Conservation (phyloP, 768 basidiomycete genomes). For the Boletus rex-veris region DNA sequence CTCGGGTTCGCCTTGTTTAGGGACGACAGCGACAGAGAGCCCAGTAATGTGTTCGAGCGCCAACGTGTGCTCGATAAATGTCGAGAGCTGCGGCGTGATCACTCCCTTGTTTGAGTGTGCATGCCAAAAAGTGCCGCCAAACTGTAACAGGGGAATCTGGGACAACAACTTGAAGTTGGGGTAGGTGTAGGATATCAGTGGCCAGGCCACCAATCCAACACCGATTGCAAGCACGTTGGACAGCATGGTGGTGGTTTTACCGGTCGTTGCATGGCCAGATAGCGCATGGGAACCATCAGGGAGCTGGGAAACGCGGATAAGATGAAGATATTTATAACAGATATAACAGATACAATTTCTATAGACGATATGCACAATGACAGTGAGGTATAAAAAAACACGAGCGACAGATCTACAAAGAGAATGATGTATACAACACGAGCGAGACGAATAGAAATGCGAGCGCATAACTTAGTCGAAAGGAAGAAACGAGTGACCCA, state of each 20-base stretch:
- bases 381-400: background rate
- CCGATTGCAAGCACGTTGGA: constrained; percentile 2
- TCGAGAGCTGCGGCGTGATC: constrained; percentile 19
- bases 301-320: too few species aligned
- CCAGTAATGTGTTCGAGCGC: constrained; percentile 27
- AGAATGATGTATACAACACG: constrained; percentile 14
- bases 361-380: background rate
- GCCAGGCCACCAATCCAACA: constrained; percentile 11
- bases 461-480: constrained; percentile 16
- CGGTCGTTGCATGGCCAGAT: too few species aligned
- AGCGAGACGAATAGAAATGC: background rate
- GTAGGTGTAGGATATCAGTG: constrained; percentile 6
- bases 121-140: background rate
- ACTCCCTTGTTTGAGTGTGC: background rate
- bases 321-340: too few species aligned
- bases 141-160: background rate
- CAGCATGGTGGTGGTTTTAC: constrained; percentile 3
- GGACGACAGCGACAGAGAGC: constrained; percentile 29
- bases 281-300: too few species aligned
- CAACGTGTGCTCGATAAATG: constrained; percentile 18
- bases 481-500: background rate
- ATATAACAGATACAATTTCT: constrained; percentile 8
- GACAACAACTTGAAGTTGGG: background rate
- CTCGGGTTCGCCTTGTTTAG: constrained; percentile 25
- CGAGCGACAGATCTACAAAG: constrained; percentile 1